These are phyloP conservation scores for Phialocephala sp. DNA, from an alignment of 2,329 filamentous ascomycete species.

Conservation along the genomic window DNA sequence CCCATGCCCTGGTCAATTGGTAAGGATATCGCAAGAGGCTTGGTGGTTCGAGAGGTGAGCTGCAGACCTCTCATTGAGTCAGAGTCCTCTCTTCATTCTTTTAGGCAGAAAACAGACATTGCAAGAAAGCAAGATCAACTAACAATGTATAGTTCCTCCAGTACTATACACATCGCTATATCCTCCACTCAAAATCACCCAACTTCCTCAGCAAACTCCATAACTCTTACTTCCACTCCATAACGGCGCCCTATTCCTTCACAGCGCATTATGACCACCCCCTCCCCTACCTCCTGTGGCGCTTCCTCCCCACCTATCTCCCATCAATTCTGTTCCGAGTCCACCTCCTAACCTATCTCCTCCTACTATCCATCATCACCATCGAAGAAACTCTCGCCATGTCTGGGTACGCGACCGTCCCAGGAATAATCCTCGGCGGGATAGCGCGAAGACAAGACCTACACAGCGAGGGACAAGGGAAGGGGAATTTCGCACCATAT, in stretches of 20 bases:
- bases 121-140: slow-evolving; percentile 10
- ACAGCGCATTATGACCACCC: slow-evolving; percentile 73
- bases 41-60: slow-evolving; percentile 62
- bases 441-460: slow-evolving; percentile 57
- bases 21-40: slow-evolving; percentile 57
- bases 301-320: slow-evolving; percentile 69
- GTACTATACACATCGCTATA: slow-evolving; percentile 75
- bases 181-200: slow-evolving; percentile 62
- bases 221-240: slow-evolving; percentile 55
- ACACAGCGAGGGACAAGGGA: slow-evolving; percentile 62
- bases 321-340: slow-evolving; percentile 69
- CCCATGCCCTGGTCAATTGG: slow-evolving; percentile 67
- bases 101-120: not conserved
- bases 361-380: slow-evolving; percentile 67
- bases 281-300: slow-evolving; percentile 64
- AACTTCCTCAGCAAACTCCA: slow-evolving; percentile 50
- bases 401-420: slow-evolving; percentile 68
- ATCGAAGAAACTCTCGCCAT: slow-evolving; percentile 70
- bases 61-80: not conserved
- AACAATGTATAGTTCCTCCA: slow-evolving; percentile 57
- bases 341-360: slow-evolving; percentile 74
- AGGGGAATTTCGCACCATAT: slow-evolving; percentile 66
- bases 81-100: not conserved
- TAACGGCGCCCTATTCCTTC: slow-evolving; percentile 64
- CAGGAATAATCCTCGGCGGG: slow-evolving; percentile 57